A percentile compares a stretch with the other conserved stretches of the same genome.
Conservation (phyloP, 1,139 yeast species). For the Pichia sp. region DNA sequence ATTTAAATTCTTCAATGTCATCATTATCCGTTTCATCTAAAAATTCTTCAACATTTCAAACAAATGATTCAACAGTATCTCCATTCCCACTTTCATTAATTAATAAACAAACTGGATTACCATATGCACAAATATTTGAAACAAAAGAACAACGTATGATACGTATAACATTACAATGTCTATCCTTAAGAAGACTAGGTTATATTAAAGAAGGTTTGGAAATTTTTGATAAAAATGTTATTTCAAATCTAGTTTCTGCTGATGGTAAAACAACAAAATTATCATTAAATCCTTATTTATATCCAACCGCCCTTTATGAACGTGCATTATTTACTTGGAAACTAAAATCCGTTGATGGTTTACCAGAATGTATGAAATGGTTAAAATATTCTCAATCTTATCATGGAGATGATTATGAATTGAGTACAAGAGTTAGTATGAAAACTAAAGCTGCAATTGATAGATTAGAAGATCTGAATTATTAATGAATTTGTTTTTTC, state of each 20-base stretch:
- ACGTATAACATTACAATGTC: slow-evolving; percentile 55
- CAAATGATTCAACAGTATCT: too few species aligned
- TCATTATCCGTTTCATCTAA: slow-evolving; percentile 1
- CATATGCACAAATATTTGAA: slow-evolving; percentile 36
- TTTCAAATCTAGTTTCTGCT: slow-evolving; percentile 25
- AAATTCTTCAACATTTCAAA: not conserved
- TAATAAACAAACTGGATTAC: slow-evolving; percentile 13
- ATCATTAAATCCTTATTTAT: slow-evolving; percentile 73
- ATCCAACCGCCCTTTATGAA: slow-evolving; percentile 85
- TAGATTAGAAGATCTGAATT: slow-evolving; percentile 41
- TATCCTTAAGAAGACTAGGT: slow-evolving; percentile 63
- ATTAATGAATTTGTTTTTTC: not conserved
- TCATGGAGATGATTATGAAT: slow-evolving; percentile 82
- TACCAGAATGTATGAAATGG: slow-evolving; percentile 61
- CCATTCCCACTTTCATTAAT: slow-evolving; percentile 5
- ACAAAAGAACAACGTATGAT: slow-evolving; percentile 60
- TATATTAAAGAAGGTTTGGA: slow-evolving; percentile 52
- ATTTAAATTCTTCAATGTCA: too few species aligned
- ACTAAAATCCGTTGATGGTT: slow-evolving; percentile 44
- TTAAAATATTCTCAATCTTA: slow-evolving; percentile 64
- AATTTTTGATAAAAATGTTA: slow-evolving; percentile 53
- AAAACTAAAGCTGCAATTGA: slow-evolving; percentile 84
- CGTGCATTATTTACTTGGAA: slow-evolving; percentile 81
- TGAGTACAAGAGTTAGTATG: slow-evolving; percentile 87
- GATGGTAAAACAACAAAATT: slow-evolving; percentile 20